phyloP scores from a whole-genome alignment of 345 rosid species.

The Cardamine resedifolia region DNA sequence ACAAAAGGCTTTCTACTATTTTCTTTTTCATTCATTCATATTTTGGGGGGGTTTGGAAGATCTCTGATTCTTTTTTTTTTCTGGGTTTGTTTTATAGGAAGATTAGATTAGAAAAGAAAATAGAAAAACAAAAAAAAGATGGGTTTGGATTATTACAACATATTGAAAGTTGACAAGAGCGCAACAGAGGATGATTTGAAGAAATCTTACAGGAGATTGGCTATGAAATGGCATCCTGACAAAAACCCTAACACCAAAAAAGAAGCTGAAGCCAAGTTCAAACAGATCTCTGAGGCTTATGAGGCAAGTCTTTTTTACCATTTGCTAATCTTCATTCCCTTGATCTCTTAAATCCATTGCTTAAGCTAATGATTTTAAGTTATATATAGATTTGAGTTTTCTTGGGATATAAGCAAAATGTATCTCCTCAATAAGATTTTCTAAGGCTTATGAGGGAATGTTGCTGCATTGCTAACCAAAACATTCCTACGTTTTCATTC shows the following conservation, averaged over 20 bases:
- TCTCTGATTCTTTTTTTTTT: conserved; percentile 23
- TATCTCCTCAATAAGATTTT: not conserved
- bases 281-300: conserved; percentile 94
- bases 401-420: conserved; percentile 30
- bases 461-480: conserved; percentile 17
- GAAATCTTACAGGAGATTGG: conserved; percentile 82
- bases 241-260: conserved; percentile 79
- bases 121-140: conserved; percentile 33
- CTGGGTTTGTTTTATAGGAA: conserved; percentile 8
- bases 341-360: conserved; percentile 18
- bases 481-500: not conserved
- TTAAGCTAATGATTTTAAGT: not conserved
- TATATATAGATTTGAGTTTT: conserved; percentile 4
- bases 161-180: conserved; percentile 68
- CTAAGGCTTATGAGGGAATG: not conserved
- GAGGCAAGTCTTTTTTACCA: conserved; percentile 49
- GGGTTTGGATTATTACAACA: conserved; percentile 84
- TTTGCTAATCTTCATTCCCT: not conserved
- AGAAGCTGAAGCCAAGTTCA: conserved; percentile 94
- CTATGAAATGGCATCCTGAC: conserved; percentile 98
- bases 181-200: conserved; percentile 93
- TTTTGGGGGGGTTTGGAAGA: conserved; percentile 6
- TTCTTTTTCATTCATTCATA: not conserved
- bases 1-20: no score
- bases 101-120: not conserved